Percentiles rank a stretch among this genome's conserved stretches.
Evolutionary conservation across 805 yeast genomes (phyloP).

Genomic region (Scheffersomyces stipitis): DNA sequence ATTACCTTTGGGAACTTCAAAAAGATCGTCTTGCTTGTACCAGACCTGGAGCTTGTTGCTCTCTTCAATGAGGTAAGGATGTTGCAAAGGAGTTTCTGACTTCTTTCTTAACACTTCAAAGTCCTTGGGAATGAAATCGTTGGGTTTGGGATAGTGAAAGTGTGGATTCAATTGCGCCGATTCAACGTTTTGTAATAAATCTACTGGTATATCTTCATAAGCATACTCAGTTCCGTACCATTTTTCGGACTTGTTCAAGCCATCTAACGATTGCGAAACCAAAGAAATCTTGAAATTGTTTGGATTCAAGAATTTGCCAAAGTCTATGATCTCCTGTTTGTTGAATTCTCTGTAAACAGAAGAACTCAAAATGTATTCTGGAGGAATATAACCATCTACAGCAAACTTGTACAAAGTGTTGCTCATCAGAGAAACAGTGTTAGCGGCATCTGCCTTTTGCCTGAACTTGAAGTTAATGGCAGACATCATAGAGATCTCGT

Average conservation of each 20-base stretch:
- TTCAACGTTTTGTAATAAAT: slow-evolving; percentile 34
- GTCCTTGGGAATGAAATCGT: slow-evolving; percentile 79
- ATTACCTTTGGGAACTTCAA: slow-evolving; percentile 84
- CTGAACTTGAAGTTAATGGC: slow-evolving; percentile 72
- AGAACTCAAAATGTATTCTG: slow-evolving; percentile 58
- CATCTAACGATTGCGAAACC: slow-evolving; percentile 50
- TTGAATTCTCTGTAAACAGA: slow-evolving; percentile 59
- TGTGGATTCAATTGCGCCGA: slow-evolving; percentile 23
- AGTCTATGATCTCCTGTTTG: slow-evolving; percentile 50
- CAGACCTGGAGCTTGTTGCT: slow-evolving; percentile 61
- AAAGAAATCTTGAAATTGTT: slow-evolving; percentile 62
- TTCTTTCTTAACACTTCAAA: slow-evolving; percentile 57
- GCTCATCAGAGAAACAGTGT: slow-evolving; percentile 71
- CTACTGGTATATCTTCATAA: slow-evolving; percentile 42
- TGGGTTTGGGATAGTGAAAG: slow-evolving; percentile 66
- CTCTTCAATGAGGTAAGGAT: slow-evolving; percentile 62
- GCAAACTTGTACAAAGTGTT: slow-evolving; percentile 53
- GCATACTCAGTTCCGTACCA: slow-evolving; percentile 92
- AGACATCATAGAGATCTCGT: slow-evolving; percentile 72
- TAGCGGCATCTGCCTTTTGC: slow-evolving; percentile 72
- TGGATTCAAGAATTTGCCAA: slow-evolving; percentile 49
- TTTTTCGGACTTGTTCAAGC: slow-evolving; percentile 53
- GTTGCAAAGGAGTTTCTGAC: slow-evolving; percentile 37
- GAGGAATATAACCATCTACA: slow-evolving; percentile 50
- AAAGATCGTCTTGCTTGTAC: slow-evolving; percentile 88